These are phyloP conservation scores for Hypoxylon fuscum DNA, from an alignment of 495 filamentous ascomycete species.

Conservation along the genomic window DNA sequence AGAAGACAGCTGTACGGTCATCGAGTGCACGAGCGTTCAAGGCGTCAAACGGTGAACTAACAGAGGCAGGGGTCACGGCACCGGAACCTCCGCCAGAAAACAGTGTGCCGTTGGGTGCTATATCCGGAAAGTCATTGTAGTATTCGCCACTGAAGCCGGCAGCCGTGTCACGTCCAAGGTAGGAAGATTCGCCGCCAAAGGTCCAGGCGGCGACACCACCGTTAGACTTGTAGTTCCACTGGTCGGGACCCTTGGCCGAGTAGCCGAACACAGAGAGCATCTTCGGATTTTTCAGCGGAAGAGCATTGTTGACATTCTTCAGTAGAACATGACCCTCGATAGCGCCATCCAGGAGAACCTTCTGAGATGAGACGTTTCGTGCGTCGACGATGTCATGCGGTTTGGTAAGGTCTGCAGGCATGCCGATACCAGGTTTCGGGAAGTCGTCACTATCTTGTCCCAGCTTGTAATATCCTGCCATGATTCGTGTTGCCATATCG, in stretches of 20 bases:
- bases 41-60: slow-evolving; percentile 61
- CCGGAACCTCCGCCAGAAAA: slow-evolving; percentile 61
- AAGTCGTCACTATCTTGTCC: slow-evolving; percentile 53
- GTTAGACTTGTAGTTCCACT: slow-evolving; percentile 50
- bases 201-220: slow-evolving; percentile 42
- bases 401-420: slow-evolving; percentile 57
- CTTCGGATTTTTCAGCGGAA: slow-evolving; percentile 55
- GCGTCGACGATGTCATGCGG: slow-evolving; percentile 55
- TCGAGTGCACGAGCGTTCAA: slow-evolving; percentile 52
- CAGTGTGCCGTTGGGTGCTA: slow-evolving; percentile 52
- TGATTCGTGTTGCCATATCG: slow-evolving; percentile 54
- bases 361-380: slow-evolving; percentile 44
- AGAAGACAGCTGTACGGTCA: slow-evolving; percentile 57
- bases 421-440: slow-evolving; percentile 47
- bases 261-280: slow-evolving; percentile 49
- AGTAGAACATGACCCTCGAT: slow-evolving; percentile 59
- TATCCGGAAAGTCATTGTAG: slow-evolving; percentile 43
- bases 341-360: slow-evolving; percentile 44
- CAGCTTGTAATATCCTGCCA: slow-evolving; percentile 57
- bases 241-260: slow-evolving; percentile 40
- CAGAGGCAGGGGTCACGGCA: slow-evolving; percentile 55
- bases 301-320: slow-evolving; percentile 59
- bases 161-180: slow-evolving; percentile 44
- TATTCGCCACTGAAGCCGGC: slow-evolving; percentile 33
- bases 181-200: slow-evolving; percentile 36